A percentile compares a stretch with the other conserved stretches of the same genome.
Conservation (phyloP, 257 asterid genomes). For the Buddleja alternifolia region DNA sequence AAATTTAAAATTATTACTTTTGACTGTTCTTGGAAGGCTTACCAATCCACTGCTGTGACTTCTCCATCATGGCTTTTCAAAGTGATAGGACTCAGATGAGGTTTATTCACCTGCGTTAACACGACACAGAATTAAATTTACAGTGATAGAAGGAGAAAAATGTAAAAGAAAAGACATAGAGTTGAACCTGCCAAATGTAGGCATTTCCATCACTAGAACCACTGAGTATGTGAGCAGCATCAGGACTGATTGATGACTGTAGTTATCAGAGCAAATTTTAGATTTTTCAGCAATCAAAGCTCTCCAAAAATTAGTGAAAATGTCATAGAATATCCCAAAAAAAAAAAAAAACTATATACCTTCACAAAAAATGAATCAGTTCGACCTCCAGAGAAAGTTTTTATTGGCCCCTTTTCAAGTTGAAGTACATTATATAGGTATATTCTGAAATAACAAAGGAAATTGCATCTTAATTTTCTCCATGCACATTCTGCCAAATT, state of each 20-base stretch:
- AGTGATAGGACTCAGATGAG: slow-evolving; percentile 60
- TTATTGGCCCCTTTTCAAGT: slow-evolving; percentile 77
- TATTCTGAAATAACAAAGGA: slow-evolving; percentile 55
- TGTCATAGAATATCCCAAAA: not conserved
- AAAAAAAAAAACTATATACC: slow-evolving; percentile 43
- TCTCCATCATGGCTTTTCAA: slow-evolving; percentile 86
- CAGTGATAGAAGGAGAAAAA: not conserved
- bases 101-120: slow-evolving; percentile 68
- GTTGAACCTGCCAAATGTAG: slow-evolving; percentile 81
- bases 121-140: slow-evolving; percentile 10
- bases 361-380: slow-evolving; percentile 88
- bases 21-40: slow-evolving; percentile 24
- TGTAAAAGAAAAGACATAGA: slow-evolving; percentile 19
- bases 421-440: slow-evolving; percentile 82
- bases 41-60: slow-evolving; percentile 97
- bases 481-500: not conserved
- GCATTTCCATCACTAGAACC: slow-evolving; percentile 98
- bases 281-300: slow-evolving; percentile 24
- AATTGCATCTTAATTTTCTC: not conserved
- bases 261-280: slow-evolving; percentile 30
- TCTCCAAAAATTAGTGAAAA: not conserved
- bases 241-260: slow-evolving; percentile 90
- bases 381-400: slow-evolving; percentile 69
- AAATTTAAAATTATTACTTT: too few species aligned
- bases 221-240: slow-evolving; percentile 89